Conservation (phyloP, 805 yeast genomes). For the Jamesozyma lodderae region DNA sequence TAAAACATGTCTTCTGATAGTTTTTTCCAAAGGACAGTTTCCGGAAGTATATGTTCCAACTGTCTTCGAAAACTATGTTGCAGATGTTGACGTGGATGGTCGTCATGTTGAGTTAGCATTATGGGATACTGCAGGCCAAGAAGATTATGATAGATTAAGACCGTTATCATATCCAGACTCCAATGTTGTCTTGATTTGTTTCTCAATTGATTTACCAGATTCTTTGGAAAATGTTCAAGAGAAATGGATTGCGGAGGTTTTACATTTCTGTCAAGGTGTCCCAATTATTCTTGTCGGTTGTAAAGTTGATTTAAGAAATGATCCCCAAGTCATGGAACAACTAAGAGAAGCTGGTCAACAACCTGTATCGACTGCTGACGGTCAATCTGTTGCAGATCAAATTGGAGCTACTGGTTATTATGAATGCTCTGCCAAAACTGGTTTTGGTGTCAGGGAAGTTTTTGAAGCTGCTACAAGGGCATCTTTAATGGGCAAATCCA, state of each 20-base stretch:
- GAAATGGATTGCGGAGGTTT: constrained; percentile 90
- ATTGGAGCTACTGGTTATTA: constrained; percentile 80
- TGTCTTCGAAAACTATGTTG: constrained; percentile 94
- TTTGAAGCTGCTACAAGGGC: constrained; percentile 91
- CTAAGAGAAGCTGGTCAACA: constrained; percentile 66
- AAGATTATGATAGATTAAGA: constrained; percentile 89
- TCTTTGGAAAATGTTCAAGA: constrained; percentile 89
- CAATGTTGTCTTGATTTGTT: constrained; percentile 84
- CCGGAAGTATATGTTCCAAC: constrained; percentile 95
- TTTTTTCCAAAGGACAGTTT: constrained; percentile 78
- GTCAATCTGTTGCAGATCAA: constrained; percentile 78
- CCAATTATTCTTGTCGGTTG: constrained; percentile 91
- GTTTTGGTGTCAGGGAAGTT: constrained; percentile 87
- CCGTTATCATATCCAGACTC: constrained; percentile 90
- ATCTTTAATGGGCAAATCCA: constrained; percentile 55
- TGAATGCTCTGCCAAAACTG: constrained; percentile 89
- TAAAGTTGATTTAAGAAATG: constrained; percentile 81
- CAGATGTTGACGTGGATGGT: constrained; percentile 88
- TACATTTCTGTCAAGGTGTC: constrained; percentile 89
- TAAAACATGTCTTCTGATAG: constrained; percentile 84
- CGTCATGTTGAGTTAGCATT: constrained; percentile 87
- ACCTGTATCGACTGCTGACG: constrained; percentile 77
- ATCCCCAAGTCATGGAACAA: constrained; percentile 64
- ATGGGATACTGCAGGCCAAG: constrained; percentile 99
- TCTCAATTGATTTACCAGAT: constrained; percentile 84